A percentile compares a stretch with the other conserved stretches of the same genome.
These are phyloP conservation scores for Candida bentonensis DNA, from an alignment of 805 yeast genomes.

Conservation along the genomic window DNA sequence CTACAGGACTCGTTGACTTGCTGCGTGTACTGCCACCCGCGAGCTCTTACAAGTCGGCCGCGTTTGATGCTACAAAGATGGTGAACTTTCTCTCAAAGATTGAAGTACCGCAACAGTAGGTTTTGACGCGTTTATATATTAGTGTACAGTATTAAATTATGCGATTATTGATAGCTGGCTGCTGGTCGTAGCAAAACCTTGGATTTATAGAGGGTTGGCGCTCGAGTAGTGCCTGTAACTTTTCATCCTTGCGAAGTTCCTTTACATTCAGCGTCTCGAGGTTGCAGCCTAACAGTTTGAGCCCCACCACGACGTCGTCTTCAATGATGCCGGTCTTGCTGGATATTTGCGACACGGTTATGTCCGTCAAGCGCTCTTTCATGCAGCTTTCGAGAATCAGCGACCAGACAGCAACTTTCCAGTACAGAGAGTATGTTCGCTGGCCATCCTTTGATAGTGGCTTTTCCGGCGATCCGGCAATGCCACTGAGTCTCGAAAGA, in stretches of 20 bases:
- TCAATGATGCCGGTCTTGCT: conserved; percentile 21
- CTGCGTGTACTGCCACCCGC: background rate
- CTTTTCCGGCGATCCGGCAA: conserved; percentile 77
- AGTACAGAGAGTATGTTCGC: conserved; percentile 55
- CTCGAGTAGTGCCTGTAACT: background rate
- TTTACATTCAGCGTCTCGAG: background rate
- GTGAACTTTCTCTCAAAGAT: background rate
- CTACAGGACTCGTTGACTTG: background rate
- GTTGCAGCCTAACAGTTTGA: conserved; percentile 8
- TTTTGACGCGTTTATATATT: background rate
- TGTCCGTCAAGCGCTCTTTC: conserved; percentile 2
- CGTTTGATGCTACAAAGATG: background rate
- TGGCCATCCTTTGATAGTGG: conserved; percentile 80
- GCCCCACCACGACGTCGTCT: conserved; percentile 20
- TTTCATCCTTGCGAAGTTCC: background rate
- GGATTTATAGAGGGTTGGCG: background rate
- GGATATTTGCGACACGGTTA: conserved; percentile 16
- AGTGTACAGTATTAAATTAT: background rate
- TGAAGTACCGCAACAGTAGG: background rate
- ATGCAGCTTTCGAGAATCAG: conserved; percentile 14
- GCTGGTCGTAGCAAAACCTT: background rate
- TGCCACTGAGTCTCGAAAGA: conserved; percentile 48
- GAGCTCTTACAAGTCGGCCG: background rate
- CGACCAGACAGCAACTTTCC: conserved; percentile 42
- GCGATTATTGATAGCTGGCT: too few relatives aligned